Evolutionary conservation across 2,329 filamentous ascomycete species (phyloP), one percentile per base, ranked within the genome.

Genomic region (Nothophoma quercina): DNA sequence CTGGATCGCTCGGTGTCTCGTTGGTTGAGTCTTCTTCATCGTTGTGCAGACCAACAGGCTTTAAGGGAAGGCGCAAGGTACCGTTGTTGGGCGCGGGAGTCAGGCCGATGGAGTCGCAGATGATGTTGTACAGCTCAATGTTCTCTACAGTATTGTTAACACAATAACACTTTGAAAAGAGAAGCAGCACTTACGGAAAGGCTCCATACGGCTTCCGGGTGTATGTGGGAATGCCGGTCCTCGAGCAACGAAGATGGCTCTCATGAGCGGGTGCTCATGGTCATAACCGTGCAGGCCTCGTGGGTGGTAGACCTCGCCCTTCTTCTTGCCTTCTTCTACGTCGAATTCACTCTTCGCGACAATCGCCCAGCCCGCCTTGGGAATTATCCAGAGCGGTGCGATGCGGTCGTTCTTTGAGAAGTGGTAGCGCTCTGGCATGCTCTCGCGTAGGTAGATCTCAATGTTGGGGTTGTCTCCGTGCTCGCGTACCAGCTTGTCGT

Each of bases 401-500:
- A 99, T 99, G 44, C 95, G 88, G 26, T 88, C 81, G 69, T 96
- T 97, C 15, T 88, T 85, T 3, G 86, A 86, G 70, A 99, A 99
- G 73, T 98, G 93, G 75, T 95, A 99, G 22, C 91, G 85, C 64
- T 88, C 86, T 0, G 95, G 95, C 93, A 99, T 98, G 65, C 95
- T 85, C 65, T 93, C 90, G 39, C 87, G 86, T 1, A 96, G 87
- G 69, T 97, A 97, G 26, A 98, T 88, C 30, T 97, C 90, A 53
- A 96, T 86, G 53, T 87, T 88, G 2, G 87, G 84, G 52, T 89
- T 86, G 8, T 77, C 79, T 49, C 82, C 79, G 1, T 84, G 79
- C 58, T 87, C 83, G 28, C 80, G 79, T 7, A 75, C 58, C 8
- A 81, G 65, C 30, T 81, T 75, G 7, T 86, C 77, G 73, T 96